Percentiles rank a stretch among this genome's conserved stretches.
These are phyloP conservation scores for Silene noctiflora DNA, from an alignment of 179 eudicot genomes.

Conservation along the genomic window DNA sequence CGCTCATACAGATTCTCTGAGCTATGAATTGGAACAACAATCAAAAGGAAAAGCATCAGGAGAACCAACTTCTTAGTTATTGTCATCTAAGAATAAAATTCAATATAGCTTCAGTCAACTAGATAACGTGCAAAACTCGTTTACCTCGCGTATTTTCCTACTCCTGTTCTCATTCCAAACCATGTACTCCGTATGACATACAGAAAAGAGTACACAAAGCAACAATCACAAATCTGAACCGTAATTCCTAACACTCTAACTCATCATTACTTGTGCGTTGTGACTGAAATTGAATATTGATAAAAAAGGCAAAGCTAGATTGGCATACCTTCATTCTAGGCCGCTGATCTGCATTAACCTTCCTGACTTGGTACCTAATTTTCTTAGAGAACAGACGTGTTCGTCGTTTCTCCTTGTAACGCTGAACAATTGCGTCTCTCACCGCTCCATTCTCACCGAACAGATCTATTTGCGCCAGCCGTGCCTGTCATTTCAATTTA, in stretches of 20 bases:
- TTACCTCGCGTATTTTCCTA: not conserved
- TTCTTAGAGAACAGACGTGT: constrained; percentile 81
- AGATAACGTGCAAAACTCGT: not conserved
- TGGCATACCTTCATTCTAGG: constrained; percentile 82
- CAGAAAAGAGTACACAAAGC: constrained; percentile 8
- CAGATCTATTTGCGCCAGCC: constrained; percentile 75
- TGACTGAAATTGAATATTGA: constrained; percentile 16
- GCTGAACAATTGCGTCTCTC: constrained; percentile 82
- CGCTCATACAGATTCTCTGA: not conserved
- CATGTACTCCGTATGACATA: not conserved
- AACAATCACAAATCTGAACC: constrained; percentile 10
- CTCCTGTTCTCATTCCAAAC: not conserved
- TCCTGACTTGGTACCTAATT: constrained; percentile 83
- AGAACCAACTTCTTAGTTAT: not conserved
- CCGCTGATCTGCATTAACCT: constrained; percentile 89
- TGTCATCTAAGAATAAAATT: not conserved
- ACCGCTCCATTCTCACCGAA: constrained; percentile 72
- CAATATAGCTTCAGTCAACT: constrained; percentile 4
- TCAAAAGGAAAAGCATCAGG: not conserved
- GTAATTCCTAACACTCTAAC: not conserved
- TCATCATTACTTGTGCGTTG: not conserved
- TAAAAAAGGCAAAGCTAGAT: constrained; percentile 6
- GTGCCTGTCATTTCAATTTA: constrained; percentile 46
- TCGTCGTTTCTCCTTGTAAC: constrained; percentile 90
- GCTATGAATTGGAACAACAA: not conserved